A percentile compares a stretch with the other conserved stretches of the same genome.
These are phyloP conservation scores for Saccharum spontaneum DNA, from an alignment of 176 grass and related monocot genomes.

Conservation along the genomic window DNA sequence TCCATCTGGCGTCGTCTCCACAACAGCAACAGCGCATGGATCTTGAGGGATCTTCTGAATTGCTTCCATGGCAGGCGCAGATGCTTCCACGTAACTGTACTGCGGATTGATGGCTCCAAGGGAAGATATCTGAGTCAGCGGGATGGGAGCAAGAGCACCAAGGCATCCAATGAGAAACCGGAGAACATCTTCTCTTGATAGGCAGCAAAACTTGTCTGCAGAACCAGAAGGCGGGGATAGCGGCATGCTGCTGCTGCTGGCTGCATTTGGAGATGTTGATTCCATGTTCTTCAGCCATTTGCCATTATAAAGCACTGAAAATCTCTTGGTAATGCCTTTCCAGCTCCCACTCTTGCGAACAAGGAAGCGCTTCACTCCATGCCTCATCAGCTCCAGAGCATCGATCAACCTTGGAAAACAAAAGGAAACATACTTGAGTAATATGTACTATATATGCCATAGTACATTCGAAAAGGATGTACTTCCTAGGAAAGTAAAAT, in stretches of 20 bases:
- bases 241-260: conserved; percentile 41
- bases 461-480: neutral
- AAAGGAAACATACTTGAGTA: neutral
- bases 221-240: conserved; percentile 29
- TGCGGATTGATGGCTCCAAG: conserved; percentile 68
- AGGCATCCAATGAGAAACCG: conserved; percentile 91
- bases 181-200: conserved; percentile 90
- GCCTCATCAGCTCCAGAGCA: conserved; percentile 87
- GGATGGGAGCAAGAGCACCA: conserved; percentile 80
- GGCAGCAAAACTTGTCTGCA: conserved; percentile 69
- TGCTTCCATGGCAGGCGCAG: conserved; percentile 66
- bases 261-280: conserved; percentile 45
- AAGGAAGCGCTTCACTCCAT: conserved; percentile 84
- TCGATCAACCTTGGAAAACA: conserved; percentile 77
- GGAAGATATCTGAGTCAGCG: conserved; percentile 73
- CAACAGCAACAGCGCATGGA: conserved; percentile 73
- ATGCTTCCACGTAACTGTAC: conserved; percentile 56
- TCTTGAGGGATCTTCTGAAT: conserved; percentile 63
- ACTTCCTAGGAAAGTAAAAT: neutral
- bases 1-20: conserved; percentile 56
- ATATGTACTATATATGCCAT: neutral
- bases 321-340: conserved; percentile 83
- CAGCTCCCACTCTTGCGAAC: conserved; percentile 82
- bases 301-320: conserved; percentile 80
- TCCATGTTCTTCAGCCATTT: conserved; percentile 81